Evolutionary conservation across 2,329 filamentous ascomycete species (phyloP), one percentile per base, ranked within the genome.

Genomic region (Leptographium procerum): DNA sequence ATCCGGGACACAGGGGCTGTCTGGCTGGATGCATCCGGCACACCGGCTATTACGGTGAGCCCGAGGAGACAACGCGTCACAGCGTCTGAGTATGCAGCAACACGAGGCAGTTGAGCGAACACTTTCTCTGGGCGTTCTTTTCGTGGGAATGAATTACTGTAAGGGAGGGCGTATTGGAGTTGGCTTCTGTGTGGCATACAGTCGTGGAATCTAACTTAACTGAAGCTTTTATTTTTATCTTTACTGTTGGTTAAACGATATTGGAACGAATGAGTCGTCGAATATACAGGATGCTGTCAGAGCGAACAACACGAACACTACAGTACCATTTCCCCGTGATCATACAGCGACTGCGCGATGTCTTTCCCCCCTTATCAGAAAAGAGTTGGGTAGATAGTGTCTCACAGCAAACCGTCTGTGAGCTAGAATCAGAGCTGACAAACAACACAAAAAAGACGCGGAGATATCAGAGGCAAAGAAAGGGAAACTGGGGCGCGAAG

Each of bases 1-100:
- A 70, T 91, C 19, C 78, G 80, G 60, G 74, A 73, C 8, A 79
- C 79, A 10, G 79, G 79, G 0, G 74, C 82, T 16, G 72, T 73
- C 53, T 95, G 89, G 89, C 70, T 86, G 56, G 89, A 85, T 69
- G 82, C 78, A 0, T 77, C 77, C 1, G 84, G 84, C 1, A 66
- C 78, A 43, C 72, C 73, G 0, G 73, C 88, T 10, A 69, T 75
- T 4, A 61, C 75, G 5, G 72, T 79, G 64, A 71, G 73, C 13
- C 61, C 66, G 51, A 29, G 33, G 26, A 47, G 31, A 55, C 28
- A 45, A 33, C 28, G 33, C 19, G 6, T 19, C 4, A n/a, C 13
- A 5, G 28, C 33, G 14, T 52, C 16, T 19, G 19, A 26, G 22
- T 6, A 24, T 24, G 9, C 6, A 19, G 6, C 36, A 43, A 19